A percentile compares a stretch with the other conserved stretches of the same genome.
phyloP scores from a whole-genome alignment of 805 yeast species.

The Nakazawaea wyomingensis region DNA sequence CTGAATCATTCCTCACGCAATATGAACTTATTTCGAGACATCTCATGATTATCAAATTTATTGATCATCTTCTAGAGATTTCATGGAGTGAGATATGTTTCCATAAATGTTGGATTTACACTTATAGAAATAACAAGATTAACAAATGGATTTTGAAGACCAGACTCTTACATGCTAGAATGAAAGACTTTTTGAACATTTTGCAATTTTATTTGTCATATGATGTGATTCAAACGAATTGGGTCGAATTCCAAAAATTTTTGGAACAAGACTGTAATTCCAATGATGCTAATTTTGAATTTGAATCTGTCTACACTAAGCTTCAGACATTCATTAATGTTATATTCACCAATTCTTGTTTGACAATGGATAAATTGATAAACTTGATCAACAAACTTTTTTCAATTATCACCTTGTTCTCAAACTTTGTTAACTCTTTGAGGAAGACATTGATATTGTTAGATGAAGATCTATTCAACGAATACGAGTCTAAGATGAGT shows the following conservation, averaged over 20 bases:
- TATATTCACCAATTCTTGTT: conserved; percentile 58
- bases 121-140: conserved; percentile 36
- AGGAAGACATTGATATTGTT: conserved; percentile 49
- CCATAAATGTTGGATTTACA: conserved; percentile 62
- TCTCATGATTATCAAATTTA: conserved; percentile 55
- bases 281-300: conserved; percentile 20
- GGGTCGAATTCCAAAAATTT: conserved; percentile 31
- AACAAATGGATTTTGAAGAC: conserved; percentile 50
- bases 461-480: conserved; percentile 39
- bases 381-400: conserved; percentile 40
- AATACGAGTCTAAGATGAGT: conserved; percentile 31
- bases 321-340: conserved; percentile 58
- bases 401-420: conserved; percentile 41
- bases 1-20: conserved; percentile 65
- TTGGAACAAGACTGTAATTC: neutral
- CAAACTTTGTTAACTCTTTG: conserved; percentile 44
- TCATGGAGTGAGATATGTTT: conserved; percentile 70
- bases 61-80: conserved; percentile 52
- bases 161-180: conserved; percentile 49
- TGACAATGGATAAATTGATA: conserved; percentile 54
- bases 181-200: conserved; percentile 52
- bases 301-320: conserved; percentile 37
- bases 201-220: conserved; percentile 49
- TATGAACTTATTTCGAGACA: conserved; percentile 79
- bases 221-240: conserved; percentile 56